Base-by-base conservation (phyloP, 2,329 filamentous ascomycete species). In the Sporothrix schenckii region DNA sequence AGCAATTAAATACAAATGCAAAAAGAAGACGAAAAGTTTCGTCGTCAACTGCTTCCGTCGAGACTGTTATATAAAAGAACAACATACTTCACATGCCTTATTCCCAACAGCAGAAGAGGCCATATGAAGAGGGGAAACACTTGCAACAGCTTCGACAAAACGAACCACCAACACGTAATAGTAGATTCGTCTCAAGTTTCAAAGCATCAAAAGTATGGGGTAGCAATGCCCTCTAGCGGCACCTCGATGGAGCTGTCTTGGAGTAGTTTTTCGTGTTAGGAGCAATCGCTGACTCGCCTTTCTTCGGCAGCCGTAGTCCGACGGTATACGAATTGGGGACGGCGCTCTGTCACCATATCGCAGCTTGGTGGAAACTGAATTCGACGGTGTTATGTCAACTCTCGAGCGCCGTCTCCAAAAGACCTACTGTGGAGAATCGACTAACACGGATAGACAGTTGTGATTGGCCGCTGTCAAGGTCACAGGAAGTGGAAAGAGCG, bases 261-360 rank as follows among this genome's bases (percentile, higher is more conserved):
- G 44, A 5, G 6, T 34, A 6, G 34, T 10, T 30, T 24, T 27
- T 10, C 21, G 14, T 56, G 53, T 5, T 21, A 9, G 30, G 34
- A 9, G 56, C 54, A 44, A 41, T 44, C 56, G 34, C 56, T 61
- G 34, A 61, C 34, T 61, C 56, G 56, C 34, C 56, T 61, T 60
- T 50, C 53, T 56, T 56, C 56, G 56, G 56, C 56, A 60, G 56
- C 56, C 56, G 30, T 60, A 60, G 56, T 61, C 56, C 56, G 56
- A 60, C n/a, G 4, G 56, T 16, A 44, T 1, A 11, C 6, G 14
- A 3, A 2, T 16, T 16, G 41, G 10, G 50, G 21, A 53, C 7
- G 14, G n/a, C 21, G n/a, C 24, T n/a, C n/a, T n/a, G n/a, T n/a
- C n/a, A n/a, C n/a, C 56, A 13, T 61, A 61, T 61, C 56, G 24